Evolutionary conservation across 495 filamentous ascomycete species (phyloP).

Genomic region (Collariella sp.): DNA sequence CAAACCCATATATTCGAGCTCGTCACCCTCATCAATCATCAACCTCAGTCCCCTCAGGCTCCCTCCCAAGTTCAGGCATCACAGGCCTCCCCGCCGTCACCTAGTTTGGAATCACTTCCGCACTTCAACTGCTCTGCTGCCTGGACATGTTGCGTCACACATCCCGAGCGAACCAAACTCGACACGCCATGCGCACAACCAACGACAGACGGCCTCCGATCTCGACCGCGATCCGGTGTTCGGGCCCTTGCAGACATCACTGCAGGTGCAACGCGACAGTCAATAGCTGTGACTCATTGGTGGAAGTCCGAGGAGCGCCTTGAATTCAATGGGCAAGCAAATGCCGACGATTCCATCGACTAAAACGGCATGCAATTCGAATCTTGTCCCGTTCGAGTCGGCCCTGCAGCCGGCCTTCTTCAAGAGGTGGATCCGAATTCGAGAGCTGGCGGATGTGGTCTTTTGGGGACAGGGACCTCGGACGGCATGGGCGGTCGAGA

Average conservation of each 20-base stretch:
- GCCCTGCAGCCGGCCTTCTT: neutral
- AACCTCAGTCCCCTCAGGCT: neutral
- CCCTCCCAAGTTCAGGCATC: neutral
- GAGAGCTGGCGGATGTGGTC: neutral
- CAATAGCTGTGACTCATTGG: neutral
- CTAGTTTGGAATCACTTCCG: neutral
- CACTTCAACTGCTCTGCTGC: neutral
- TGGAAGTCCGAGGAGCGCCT: neutral
- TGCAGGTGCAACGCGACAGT: neutral
- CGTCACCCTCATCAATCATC: neutral
- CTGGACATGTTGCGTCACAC: no score
- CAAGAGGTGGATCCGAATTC: neutral
- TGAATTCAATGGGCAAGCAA: neutral
- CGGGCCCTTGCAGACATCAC: neutral
- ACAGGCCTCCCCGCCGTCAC: no score
- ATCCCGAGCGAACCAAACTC: no score
- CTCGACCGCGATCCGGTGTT: neutral
- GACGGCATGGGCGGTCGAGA: neutral
- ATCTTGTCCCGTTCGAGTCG: neutral
- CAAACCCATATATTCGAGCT: slow-evolving; percentile 4
- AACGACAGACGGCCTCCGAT: no score
- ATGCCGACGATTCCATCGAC: neutral
- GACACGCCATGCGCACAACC: no score
- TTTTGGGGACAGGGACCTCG: neutral
- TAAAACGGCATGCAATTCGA: neutral